A percentile compares a stretch with the other conserved stretches of the same genome.
These are phyloP conservation scores for Dichotomocladium elegans DNA, from an alignment of 371 early-diverging fungal genomes.

Conservation along the genomic window DNA sequence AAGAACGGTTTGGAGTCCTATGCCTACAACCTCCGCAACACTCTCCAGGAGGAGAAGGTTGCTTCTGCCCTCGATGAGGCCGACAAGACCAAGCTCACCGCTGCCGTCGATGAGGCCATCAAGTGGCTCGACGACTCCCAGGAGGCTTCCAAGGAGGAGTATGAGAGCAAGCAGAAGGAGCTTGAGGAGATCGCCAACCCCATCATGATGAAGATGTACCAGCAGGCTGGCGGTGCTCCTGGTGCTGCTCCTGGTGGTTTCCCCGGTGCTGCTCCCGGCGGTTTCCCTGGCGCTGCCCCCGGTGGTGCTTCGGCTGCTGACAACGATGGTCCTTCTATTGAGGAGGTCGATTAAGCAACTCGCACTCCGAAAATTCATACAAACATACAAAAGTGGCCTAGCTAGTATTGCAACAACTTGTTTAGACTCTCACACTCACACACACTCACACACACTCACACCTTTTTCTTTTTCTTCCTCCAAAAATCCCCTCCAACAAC, in stretches of 20 bases:
- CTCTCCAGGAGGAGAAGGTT: conserved; percentile 78
- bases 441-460: too few relatives aligned
- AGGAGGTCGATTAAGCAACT: conserved; percentile 52
- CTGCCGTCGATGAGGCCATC: conserved; percentile 81
- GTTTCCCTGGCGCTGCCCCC: conserved; percentile 75
- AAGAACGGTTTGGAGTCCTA: conserved; percentile 87
- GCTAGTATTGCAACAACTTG: too few relatives aligned
- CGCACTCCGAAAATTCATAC: too few relatives aligned
- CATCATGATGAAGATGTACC: conserved; percentile 91
- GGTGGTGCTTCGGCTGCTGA: conserved; percentile 71
- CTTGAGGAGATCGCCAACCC: conserved; percentile 94
- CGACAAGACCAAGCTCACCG: conserved; percentile 83
- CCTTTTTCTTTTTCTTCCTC: too few relatives aligned
- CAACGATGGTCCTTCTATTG: conserved; percentile 52
- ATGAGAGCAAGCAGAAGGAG: conserved; percentile 90
- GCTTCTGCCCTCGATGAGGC: conserved; percentile 74
- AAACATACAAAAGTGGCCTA: too few relatives aligned
- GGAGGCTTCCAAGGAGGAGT: conserved; percentile 94
- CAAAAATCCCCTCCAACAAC: too few relatives aligned
- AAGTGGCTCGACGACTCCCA: conserved; percentile 86
- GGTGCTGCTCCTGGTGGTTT: conserved; percentile 60
- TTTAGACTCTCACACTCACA: too few relatives aligned
- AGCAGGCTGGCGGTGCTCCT: conserved; percentile 46
- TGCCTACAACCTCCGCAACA: conserved; percentile 83
- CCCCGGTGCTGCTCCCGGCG: conserved; percentile 53